Base-by-base conservation (phyloP, 176 grass and related monocot species). In the Alopecurus myosuroides region DNA sequence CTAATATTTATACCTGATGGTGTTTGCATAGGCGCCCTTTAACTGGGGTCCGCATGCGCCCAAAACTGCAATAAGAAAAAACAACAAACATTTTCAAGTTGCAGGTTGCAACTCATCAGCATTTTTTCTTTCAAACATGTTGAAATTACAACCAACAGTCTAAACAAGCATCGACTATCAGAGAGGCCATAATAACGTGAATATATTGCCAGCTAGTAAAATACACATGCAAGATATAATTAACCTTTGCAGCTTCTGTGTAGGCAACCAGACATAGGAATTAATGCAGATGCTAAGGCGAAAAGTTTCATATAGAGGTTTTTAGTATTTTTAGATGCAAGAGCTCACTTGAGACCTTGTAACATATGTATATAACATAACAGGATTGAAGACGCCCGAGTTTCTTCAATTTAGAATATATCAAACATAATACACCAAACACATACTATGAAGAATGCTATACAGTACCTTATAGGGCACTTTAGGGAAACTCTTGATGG, bases 21-120 rank as follows among this genome's bases (percentile, higher is more conserved):
- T 99, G 97, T 82, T 94, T 99, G 88, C 97, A 99, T 71, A 94
- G 90, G 36, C 72, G 53, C 5, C 97, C 97, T 90, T 92, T 99
- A 63, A 96, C 84, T 53, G 97, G 94, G 77, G 79, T 94, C 63
- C 82, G 82, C 70, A 99, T 96, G 36, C 97, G 91, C 70, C 72
- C 87, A 64, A 96, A 91, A 90, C 97, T 99, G 88, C 70, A 86
- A 77, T 70, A 80, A 39, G 19, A 61, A 69, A 88, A 39, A 34
- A 69, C 49, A 85, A 85, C 26, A 44, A 79, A 52, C 22, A 73
- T 52, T 62, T 50, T 81, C 66, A 65, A 77, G 5, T 53, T 39
- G 36, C 18, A 79, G 39, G 5, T 53, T 39, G 36, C 18, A 79
- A 31, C 20, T 74, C 44, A 74, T 15, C 72, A 78, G 74, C 37